Evolutionary conservation across 2,329 filamentous ascomycete genomes (phyloP), one percentile per base, ranked within the genome.

Genomic region (Mycosphaerella arachidis): DNA sequence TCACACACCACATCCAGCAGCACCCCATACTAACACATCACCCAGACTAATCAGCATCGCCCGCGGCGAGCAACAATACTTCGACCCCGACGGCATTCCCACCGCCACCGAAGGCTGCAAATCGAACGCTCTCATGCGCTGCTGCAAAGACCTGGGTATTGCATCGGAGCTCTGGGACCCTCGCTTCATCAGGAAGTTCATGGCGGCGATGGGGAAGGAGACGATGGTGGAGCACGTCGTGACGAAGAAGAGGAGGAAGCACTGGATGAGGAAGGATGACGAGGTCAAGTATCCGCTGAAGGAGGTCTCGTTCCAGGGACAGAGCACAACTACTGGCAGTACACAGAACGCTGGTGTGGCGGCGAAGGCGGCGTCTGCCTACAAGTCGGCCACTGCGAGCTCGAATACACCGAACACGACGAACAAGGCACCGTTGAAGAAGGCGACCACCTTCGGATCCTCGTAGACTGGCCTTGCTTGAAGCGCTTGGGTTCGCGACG

Each of bases 111-210:
- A 99, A 77, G 94, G 94, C 56, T 96, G 92, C 82, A 97, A 97
- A 78, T 96, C 92, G 64, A 99, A 99, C 73, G 94, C 94, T 12
- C 82, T 99, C 67, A 95, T 97, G 87, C 90, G 94, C 60, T 97
- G 93, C 83, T 97, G 94, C 81, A 99, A 99, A 79, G 94, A 99
- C 75, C 79, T 99, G 33, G 94, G 94, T 37, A 89, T 99, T 66
- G 94, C 91, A 1, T 92, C 89, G 65, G 94, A 99, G 77, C 83
- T 99, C 20, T 99, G 94, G 94, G 94, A 99, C 78, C 94, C 94
- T 37, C 81, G 90, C 57, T 99, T 89, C 78, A 91, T 97, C 66
- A 85, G 90, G 69, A 84, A 84, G 68, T 99, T 91, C 78, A 89
- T 89, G 81, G 86, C 85, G 69, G 78, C 86, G 68, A 78, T 89